Percentiles rank a stretch among this genome's conserved stretches.
These are phyloP conservation scores for Lentinula lateritia DNA, from an alignment of 768 basidiomycete species.

Conservation along the genomic window DNA sequence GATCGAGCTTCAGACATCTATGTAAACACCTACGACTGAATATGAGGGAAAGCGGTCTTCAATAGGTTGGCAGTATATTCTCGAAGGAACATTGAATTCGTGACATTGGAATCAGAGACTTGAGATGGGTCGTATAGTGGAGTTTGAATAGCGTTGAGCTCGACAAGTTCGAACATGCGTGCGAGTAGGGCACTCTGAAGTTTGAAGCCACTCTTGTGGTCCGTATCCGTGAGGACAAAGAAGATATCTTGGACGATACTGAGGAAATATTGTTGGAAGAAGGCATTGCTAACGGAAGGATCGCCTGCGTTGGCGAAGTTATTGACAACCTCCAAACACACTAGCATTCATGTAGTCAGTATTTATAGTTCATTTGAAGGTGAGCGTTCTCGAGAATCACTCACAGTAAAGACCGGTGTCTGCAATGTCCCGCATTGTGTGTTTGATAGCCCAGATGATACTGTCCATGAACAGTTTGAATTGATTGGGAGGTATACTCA, in stretches of 20 bases:
- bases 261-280: conserved; percentile 96
- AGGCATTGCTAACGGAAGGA: conserved; percentile 74
- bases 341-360: conserved; percentile 30
- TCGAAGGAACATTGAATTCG: conserved; percentile 75
- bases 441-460: conserved; percentile 99
- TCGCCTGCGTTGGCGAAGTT: conserved; percentile 83
- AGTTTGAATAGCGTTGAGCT: conserved; percentile 70
- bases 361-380: background rate
- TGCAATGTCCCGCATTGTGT: conserved; percentile 97
- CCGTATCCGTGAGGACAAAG: conserved; percentile 95
- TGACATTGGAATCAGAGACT: conserved; percentile 61
- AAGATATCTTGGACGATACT: conserved; percentile 93
- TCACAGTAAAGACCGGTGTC: conserved; percentile 80
- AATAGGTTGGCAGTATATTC: conserved; percentile 85
- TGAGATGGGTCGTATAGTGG: conserved; percentile 82
- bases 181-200: conserved; percentile 90
- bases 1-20: background rate
- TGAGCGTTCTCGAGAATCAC: conserved; percentile 15
- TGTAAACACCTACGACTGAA: conserved; percentile 58
- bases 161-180: conserved; percentile 89
- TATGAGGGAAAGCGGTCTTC: conserved; percentile 87
- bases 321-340: conserved; percentile 91
- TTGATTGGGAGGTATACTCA: conserved; percentile 82
- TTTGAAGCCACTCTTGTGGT: conserved; percentile 99
- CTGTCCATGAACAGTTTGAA: conserved; percentile 99